Conservation (phyloP, 2,329 filamentous ascomycete species). For the Arthrinium puccinioides region DNA sequence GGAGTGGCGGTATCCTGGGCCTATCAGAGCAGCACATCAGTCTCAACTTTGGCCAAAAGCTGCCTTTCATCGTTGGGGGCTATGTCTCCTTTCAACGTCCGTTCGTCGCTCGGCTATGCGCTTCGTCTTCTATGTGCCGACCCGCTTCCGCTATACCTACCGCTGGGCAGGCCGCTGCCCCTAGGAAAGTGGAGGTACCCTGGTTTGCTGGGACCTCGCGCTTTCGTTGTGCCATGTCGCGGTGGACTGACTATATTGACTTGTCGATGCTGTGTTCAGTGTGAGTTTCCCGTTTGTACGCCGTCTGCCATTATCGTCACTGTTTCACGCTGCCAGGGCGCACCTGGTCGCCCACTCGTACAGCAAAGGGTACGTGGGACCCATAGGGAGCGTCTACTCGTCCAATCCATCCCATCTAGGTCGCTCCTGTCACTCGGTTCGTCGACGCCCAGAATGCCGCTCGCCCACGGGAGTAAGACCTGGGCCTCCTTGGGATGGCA, state of each 20-base stretch:
- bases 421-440: constrained; percentile 7
- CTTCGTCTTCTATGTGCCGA: constrained; percentile 9
- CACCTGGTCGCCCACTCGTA: constrained; percentile 11
- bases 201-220: constrained; percentile 11
- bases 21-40: no score
- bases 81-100: no score
- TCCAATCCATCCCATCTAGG: constrained; percentile 4
- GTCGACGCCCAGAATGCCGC: not conserved
- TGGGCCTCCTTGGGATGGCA: no score
- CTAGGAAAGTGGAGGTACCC: constrained; percentile 14
- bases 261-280: constrained; percentile 11
- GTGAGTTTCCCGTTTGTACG: constrained; percentile 14
- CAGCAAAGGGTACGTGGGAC: constrained; percentile 11
- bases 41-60: no score
- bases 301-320: constrained; percentile 10
- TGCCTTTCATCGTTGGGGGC: no score
- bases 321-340: constrained; percentile 12
- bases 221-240: no score
- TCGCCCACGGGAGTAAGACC: no score
- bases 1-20: no score
- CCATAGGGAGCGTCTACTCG: constrained; percentile 8
- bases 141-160: constrained; percentile 12
- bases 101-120: not conserved
- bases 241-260: constrained; percentile 6
- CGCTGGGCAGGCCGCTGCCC: no score